Conservation (phyloP, 2,329 filamentous ascomycete genomes). For the Ascochyta viciae-villosae region DNA sequence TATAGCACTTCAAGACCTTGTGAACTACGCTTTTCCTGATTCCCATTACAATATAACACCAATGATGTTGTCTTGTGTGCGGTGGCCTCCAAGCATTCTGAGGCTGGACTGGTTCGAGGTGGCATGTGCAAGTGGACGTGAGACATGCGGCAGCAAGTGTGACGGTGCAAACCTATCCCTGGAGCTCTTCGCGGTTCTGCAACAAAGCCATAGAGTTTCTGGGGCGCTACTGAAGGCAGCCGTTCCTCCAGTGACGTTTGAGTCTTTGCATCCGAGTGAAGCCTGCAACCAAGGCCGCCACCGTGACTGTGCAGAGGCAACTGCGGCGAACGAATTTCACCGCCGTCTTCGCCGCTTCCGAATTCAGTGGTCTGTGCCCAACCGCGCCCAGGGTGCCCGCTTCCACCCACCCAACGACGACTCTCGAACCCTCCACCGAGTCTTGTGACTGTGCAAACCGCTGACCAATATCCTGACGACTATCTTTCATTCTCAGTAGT, state of each 20-base stretch:
- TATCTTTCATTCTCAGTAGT: constrained; percentile 14
- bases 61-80: no score
- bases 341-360: constrained; percentile 21
- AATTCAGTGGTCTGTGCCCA: constrained; percentile 13
- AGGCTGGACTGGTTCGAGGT: no score
- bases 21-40: no score
- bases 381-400: constrained; percentile 12
- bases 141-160: not conserved
- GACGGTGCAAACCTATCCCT: not conserved
- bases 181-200: not conserved
- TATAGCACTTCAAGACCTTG: not conserved
- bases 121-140: not conserved
- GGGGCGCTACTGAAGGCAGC: constrained; percentile 1
- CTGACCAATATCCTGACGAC: constrained; percentile 35
- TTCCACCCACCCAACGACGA: constrained; percentile 18
- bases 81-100: no score
- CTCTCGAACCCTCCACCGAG: constrained; percentile 12
- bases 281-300: constrained; percentile 12
- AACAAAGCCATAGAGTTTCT: not conserved
- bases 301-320: constrained; percentile 18
- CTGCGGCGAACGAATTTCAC: constrained; percentile 24
- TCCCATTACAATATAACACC: no score
- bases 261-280: not conserved
- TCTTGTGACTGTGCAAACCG: constrained; percentile 34
- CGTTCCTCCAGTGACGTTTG: no score